These are phyloP conservation scores for Hordeum vulgare DNA, from an alignment of 176 grass and related monocot genomes.

Conservation along the genomic window DNA sequence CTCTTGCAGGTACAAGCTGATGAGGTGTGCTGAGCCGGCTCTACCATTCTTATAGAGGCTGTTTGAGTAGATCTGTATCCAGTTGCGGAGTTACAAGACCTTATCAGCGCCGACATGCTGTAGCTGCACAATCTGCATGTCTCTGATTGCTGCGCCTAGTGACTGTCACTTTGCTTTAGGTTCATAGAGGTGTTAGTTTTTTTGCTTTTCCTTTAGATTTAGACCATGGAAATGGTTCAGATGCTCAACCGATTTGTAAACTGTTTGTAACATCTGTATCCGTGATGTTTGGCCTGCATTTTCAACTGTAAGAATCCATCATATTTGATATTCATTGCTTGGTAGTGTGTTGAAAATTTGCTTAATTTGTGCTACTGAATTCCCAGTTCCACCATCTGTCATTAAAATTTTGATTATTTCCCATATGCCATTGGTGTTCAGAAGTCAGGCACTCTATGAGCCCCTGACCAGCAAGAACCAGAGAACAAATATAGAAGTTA, in stretches of 20 bases:
- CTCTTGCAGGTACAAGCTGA: conserved; percentile 7
- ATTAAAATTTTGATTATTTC: background rate
- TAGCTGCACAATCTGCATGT: background rate
- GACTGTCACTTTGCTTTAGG: conserved; percentile 9
- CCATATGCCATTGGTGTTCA: background rate
- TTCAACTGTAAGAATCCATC: background rate
- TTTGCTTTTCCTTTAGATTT: background rate
- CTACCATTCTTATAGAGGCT: background rate
- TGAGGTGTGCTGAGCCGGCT: background rate
- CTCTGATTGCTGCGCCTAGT: background rate
- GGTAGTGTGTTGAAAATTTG: background rate
- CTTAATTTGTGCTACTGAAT: background rate
- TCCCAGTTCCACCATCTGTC: background rate
- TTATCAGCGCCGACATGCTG: background rate
- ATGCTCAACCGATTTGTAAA: background rate
- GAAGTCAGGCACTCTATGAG: background rate
- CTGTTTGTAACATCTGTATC: background rate
- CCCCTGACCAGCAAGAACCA: background rate
- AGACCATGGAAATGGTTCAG: conserved; percentile 8
- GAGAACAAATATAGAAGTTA: background rate
- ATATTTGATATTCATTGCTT: background rate
- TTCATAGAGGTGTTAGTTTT: conserved; percentile 1
- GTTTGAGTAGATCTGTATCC: background rate
- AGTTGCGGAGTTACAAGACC: background rate
- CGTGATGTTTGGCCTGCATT: background rate